phyloP scores from a whole-genome alignment of 2,329 filamentous ascomycete species.

The Fusarium tuaranense region DNA sequence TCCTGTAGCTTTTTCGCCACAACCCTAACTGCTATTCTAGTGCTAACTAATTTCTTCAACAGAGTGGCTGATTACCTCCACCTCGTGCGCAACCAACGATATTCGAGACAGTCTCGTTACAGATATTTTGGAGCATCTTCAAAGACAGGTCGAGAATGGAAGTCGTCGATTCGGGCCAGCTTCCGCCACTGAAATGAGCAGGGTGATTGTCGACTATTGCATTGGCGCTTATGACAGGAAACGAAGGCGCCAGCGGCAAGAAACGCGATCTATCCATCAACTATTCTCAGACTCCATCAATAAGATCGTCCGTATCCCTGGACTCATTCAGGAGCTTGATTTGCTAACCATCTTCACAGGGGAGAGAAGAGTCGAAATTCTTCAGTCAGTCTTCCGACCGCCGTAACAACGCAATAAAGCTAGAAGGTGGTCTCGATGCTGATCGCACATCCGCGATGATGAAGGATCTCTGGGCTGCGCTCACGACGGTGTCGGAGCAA shows the following conservation, averaged over 20 bases:
- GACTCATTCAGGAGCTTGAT: accelerated
- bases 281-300: background rate
- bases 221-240: conserved; percentile 19
- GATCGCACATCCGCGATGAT: accelerated
- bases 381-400: too few relatives aligned
- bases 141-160: background rate
- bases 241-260: background rate
- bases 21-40: too few relatives aligned
- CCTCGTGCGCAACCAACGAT: background rate
- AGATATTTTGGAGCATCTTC: background rate
- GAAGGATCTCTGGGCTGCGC: background rate
- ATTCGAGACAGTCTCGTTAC: background rate
- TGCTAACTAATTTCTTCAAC: too few relatives aligned
- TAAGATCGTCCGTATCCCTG: background rate
- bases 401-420: too few relatives aligned
- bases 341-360: background rate
- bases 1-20: too few relatives aligned
- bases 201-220: conserved; percentile 29
- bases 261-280: background rate
- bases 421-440: background rate
- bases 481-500: accelerated
- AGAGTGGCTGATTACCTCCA: conserved; percentile 15
- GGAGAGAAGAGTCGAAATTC: background rate
- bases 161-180: background rate
- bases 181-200: conserved; percentile 18